Base-by-base conservation (phyloP, 2,329 filamentous ascomycete genomes). In the Thielaviopsis ethacetica region DNA sequence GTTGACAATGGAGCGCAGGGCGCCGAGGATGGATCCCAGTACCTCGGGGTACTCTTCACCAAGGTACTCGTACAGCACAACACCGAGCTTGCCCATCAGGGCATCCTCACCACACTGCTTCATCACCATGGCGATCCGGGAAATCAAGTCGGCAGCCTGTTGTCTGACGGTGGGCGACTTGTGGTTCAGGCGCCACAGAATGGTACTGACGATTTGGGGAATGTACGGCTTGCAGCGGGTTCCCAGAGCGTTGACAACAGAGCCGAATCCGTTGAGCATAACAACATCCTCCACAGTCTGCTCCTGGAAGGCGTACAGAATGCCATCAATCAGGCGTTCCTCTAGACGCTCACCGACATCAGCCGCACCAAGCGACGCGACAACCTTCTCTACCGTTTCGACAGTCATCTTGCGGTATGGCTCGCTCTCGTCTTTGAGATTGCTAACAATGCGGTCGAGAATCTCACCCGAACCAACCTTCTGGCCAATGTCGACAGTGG, bases 401-500 rank as follows among this genome's bases (percentile, higher is more conserved):
- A 98, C 86, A 0, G 93, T 96, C 93, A 98, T 98, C 77, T 97
- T 97, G 55, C 93, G 85, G 72, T 98, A 98, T 0, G 91, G 86
- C 69, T 98, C 93, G 70, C 88, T 96, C 71, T 98, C 93, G 68
- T 98, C 93, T 72, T 98, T 98, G 65, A 98, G 80, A 68, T 98
- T 96, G 72, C 83, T 86, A 57, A 97, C 93, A 60, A 97, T 87
- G 53, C 91, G 80, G 71, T 96, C 89, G 3, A 97, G 78, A 61
- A 98, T 97, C 75, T 97, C 91, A 65, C 90, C 85, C 58, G 91
- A 91, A 50, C 93, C 93, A n/a, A 97, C 91, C 72, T 98, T 98
- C 69, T 97, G 90, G 58, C 90, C 91, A 54, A 98, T 82, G 66
- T 98, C 93, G 15, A 97, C 91, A 0, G 93, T 98, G 0, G 93